phyloP scores from a whole-genome alignment of 352 stramenopile genomes.

The Phytophthora brassicae region DNA sequence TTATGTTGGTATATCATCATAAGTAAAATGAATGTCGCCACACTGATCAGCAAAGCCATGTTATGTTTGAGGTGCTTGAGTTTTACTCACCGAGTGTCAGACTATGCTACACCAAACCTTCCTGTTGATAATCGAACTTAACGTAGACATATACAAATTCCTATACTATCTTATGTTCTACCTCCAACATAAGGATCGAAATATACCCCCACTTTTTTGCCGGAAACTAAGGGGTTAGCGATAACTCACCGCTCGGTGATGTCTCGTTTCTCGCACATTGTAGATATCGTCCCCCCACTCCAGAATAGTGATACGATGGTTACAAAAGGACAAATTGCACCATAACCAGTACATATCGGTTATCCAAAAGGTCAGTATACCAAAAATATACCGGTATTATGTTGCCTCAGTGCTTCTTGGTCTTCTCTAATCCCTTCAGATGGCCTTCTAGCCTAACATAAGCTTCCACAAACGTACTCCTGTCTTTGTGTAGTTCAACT shows the following conservation, averaged over 20 bases:
- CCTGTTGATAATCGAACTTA: neutral
- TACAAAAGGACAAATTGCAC: too few species aligned
- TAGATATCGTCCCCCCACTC: too few species aligned
- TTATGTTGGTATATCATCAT: too few species aligned
- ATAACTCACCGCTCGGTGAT: conserved; percentile 6
- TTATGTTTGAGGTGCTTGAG: too few species aligned
- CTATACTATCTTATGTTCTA: neutral
- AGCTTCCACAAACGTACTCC: conserved; percentile 9
- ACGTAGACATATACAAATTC: neutral
- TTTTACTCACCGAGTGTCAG: too few species aligned
- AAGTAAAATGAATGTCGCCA: too few species aligned
- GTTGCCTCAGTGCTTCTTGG: neutral
- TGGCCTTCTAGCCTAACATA: conserved; percentile 13
- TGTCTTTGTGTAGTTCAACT: conserved; percentile 5
- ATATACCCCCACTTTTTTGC: neutral
- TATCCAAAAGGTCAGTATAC: too few species aligned
- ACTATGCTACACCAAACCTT: neutral
- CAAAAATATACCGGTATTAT: too few species aligned
- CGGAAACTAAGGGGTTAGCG: neutral
- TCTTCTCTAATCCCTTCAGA: conserved; percentile 2
- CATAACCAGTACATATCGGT: too few species aligned
- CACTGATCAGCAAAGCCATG: too few species aligned
- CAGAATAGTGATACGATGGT: too few species aligned
- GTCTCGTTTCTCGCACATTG: too few species aligned
- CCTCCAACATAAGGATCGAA: neutral